Conservation (phyloP, 176 grass and related monocot species). For the Oryza brachyantha region DNA sequence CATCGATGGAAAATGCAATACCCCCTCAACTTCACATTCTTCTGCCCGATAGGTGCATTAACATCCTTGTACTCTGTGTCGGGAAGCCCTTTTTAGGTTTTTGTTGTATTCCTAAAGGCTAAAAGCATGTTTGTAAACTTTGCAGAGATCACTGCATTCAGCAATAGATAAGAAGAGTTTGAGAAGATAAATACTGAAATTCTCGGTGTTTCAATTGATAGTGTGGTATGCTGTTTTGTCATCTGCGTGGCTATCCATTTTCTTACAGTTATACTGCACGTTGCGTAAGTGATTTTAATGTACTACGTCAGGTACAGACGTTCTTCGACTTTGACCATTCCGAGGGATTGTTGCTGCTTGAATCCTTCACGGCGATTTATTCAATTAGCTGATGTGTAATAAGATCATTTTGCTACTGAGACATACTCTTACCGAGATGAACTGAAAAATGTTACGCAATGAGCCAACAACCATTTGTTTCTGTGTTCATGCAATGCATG, state of each 20-base stretch:
- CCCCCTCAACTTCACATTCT: slow-evolving; percentile 71
- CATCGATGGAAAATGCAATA: too few relatives aligned
- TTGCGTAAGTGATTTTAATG: not conserved
- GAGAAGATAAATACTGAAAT: slow-evolving; percentile 73
- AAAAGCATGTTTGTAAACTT: not conserved
- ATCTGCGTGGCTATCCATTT: not conserved
- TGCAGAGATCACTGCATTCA: slow-evolving; percentile 78
- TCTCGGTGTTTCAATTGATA: slow-evolving; percentile 63
- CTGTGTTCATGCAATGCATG: too few relatives aligned
- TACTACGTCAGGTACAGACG: too few relatives aligned
- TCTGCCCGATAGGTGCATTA: slow-evolving; percentile 56
- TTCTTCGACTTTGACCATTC: too few relatives aligned
- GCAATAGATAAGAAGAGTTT: slow-evolving; percentile 54
- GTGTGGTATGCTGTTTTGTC: slow-evolving; percentile 48
- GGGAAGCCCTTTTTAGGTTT: not conserved
- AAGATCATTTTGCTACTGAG: too few relatives aligned
- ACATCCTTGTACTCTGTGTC: not conserved
- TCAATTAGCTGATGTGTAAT: too few relatives aligned
- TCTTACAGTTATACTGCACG: not conserved
- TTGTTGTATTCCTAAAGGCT: not conserved
- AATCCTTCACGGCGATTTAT: too few relatives aligned
- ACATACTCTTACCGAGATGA: too few relatives aligned
- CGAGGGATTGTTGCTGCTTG: too few relatives aligned
- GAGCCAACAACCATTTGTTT: too few relatives aligned
- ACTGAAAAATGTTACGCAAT: too few relatives aligned